Conservation (phyloP, 2,329 filamentous ascomycete genomes). For the Penicillium aurantiogriseum region DNA sequence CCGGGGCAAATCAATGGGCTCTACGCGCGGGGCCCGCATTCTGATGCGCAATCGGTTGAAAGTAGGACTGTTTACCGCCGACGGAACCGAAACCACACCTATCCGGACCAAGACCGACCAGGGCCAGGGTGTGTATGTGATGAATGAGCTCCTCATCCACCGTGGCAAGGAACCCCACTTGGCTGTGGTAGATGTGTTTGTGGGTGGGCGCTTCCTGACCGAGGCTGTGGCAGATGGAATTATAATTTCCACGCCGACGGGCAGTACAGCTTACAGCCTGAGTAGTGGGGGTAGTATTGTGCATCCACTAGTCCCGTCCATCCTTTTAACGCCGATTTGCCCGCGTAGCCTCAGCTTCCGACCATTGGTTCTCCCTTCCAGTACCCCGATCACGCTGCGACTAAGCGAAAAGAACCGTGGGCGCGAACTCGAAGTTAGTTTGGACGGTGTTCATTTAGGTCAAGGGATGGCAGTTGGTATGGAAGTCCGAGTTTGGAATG, state of each 20-base stretch:
- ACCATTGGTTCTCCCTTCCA: constrained; percentile 81
- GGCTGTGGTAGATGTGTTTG: constrained; percentile 85
- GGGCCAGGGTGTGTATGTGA: constrained; percentile 61
- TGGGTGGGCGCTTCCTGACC: constrained; percentile 85
- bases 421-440: constrained; percentile 73
- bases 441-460: constrained; percentile 68
- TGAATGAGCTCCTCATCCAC: constrained; percentile 95
- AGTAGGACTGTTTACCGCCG: constrained; percentile 75
- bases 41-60: constrained; percentile 83
- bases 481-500: constrained; percentile 86
- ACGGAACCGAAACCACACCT: constrained; percentile 58
- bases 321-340: constrained; percentile 92
- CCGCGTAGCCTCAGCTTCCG: constrained; percentile 89
- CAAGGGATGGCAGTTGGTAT: constrained; percentile 69
- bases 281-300: constrained; percentile 90
- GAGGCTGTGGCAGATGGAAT: constrained; percentile 95
- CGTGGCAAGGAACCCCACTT: constrained; percentile 86
- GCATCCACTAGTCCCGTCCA: constrained; percentile 83
- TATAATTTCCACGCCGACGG: constrained; percentile 88
- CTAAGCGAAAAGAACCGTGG: constrained; percentile 78
- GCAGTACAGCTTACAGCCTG: constrained; percentile 93
- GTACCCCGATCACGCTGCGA: constrained; percentile 77
- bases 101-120: constrained; percentile 28
- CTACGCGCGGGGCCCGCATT: constrained; percentile 71
- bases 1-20: constrained; percentile 78